These are phyloP conservation scores for Acanthamoeba lenticulata DNA, from an alignment of 208 protist genomes.

Conservation along the genomic window DNA sequence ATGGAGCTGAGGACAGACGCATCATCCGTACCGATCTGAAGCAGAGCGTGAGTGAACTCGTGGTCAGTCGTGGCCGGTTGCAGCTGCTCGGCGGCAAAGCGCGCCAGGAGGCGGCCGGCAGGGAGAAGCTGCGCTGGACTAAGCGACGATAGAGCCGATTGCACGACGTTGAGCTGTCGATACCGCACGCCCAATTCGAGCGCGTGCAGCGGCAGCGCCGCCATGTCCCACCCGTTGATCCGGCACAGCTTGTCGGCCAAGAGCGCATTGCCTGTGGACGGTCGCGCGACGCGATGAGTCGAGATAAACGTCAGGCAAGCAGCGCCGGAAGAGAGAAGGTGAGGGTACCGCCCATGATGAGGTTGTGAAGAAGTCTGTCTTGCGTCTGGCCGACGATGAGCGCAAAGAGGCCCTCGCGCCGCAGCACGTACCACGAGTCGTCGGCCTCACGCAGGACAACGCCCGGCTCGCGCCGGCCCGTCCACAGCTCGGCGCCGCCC, in stretches of 20 bases:
- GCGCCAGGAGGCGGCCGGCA: neutral
- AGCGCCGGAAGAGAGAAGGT: too few relatives aligned
- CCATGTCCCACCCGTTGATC: slow-evolving; percentile 23
- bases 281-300: neutral
- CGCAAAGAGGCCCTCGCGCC: neutral
- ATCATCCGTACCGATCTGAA: slow-evolving; percentile 37
- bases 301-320: neutral
- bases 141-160: neutral
- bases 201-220: neutral
- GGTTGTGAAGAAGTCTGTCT: neutral
- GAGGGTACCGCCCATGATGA: neutral
- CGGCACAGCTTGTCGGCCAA: slow-evolving; percentile 33
- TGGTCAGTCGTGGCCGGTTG: neutral
- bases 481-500: neutral
- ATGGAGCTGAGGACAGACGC: too few relatives aligned
- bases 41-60: neutral
- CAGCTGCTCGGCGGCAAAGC: neutral
- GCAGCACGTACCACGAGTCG: slow-evolving; percentile 41
- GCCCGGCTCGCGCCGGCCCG: slow-evolving; percentile 60
- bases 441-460: neutral
- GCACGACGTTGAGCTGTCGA: slow-evolving; percentile 22
- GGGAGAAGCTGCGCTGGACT: neutral
- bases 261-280: neutral
- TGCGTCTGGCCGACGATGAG: neutral
- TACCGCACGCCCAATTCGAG: slow-evolving; percentile 44